These are phyloP conservation scores for Vitis rotundifolia DNA, from an alignment of 164 flowering plant genomes.

Conservation along the genomic window DNA sequence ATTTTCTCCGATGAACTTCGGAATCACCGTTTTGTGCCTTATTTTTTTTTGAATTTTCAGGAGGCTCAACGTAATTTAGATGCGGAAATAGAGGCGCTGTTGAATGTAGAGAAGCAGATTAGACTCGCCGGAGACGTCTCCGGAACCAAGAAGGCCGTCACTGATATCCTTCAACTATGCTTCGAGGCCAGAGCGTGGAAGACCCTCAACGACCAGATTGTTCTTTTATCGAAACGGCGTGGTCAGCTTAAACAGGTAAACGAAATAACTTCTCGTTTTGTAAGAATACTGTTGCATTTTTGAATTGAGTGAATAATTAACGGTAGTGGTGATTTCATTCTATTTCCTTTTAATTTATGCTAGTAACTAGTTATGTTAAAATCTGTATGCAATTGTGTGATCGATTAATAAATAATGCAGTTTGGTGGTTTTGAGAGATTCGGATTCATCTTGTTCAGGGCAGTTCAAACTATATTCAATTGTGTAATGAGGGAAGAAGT, in stretches of 20 bases:
- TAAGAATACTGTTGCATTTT: too few relatives aligned
- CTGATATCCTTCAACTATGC: conserved; percentile 76
- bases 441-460: too few relatives aligned
- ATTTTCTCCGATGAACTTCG: not conserved
- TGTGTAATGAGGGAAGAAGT: too few relatives aligned
- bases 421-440: too few relatives aligned
- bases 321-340: too few relatives aligned
- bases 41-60: conserved; percentile 24
- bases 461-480: too few relatives aligned
- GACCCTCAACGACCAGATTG: conserved; percentile 83
- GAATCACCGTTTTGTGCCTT: not conserved
- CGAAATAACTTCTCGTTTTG: too few relatives aligned
- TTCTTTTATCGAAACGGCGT: conserved; percentile 82
- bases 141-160: conserved; percentile 75
- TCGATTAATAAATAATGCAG: too few relatives aligned
- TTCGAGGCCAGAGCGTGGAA: conserved; percentile 83
- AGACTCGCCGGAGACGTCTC: conserved; percentile 75
- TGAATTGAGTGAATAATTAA: too few relatives aligned
- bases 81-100: conserved; percentile 60
- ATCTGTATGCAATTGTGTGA: too few relatives aligned
- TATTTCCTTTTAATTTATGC: too few relatives aligned
- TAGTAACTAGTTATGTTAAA: too few relatives aligned
- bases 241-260: conserved; percentile 92
- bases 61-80: conserved; percentile 63
- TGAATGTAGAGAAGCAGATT: conserved; percentile 87